A percentile compares a stretch with the other conserved stretches of the same genome.
These are phyloP conservation scores for Infundibulicybe gibba DNA, from an alignment of 768 basidiomycete species.

Conservation along the genomic window DNA sequence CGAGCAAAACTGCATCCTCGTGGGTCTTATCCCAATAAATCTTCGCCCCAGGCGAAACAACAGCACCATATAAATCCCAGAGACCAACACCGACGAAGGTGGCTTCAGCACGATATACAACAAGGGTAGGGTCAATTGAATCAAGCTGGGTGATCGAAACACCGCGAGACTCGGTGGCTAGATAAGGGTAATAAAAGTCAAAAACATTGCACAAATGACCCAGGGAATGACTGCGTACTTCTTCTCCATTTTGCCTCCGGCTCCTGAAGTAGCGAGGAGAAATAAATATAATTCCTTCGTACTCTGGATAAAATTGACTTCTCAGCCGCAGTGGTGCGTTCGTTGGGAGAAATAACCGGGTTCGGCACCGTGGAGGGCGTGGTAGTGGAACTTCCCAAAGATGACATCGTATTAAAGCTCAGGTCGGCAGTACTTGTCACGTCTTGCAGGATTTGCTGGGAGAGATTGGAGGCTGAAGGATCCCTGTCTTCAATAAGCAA, in stretches of 20 bases:
- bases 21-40: conserved; percentile 87
- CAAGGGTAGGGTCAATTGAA: conserved; percentile 94
- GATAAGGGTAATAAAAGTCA: conserved; percentile 6
- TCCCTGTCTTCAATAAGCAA: conserved; percentile 66
- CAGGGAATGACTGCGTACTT: conserved; percentile 46
- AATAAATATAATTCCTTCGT: conserved; percentile 94
- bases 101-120: conserved; percentile 95
- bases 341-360: conserved; percentile 30
- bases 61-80: conserved; percentile 90
- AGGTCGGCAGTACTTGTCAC: conserved; percentile 65
- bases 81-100: conserved; percentile 94
- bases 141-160: conserved; percentile 95
- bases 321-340: conserved; percentile 61
- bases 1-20: conserved; percentile 81
- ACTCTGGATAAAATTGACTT: conserved; percentile 86
- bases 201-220: conserved; percentile 2
- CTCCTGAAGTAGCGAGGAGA: conserved; percentile 93
- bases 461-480: conserved; percentile 52
- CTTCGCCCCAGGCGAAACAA: conserved; percentile 82
- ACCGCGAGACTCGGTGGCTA: conserved; percentile 82
- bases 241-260: conserved; percentile 97
- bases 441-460: conserved; percentile 69
- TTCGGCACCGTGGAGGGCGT: conserved; percentile 25
- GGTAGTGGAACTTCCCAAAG: conserved; percentile 46
- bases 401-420: conserved; percentile 66